Evolutionary conservation across 306 rosid genomes (phyloP).

Genomic region (Glycyrrhiza uralensis): DNA sequence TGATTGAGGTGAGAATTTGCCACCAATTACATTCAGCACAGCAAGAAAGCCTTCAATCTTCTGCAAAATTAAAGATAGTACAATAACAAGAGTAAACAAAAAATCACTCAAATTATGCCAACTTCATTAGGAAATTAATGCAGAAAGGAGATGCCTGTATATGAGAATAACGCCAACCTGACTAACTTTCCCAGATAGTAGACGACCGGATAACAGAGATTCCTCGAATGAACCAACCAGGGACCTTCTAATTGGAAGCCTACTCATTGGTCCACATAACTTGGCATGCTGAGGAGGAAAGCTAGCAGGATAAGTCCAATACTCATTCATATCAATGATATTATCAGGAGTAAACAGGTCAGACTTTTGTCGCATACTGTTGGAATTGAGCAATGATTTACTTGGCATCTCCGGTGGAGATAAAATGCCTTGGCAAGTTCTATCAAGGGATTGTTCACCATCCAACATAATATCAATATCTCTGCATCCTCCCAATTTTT

Average conservation of each 20-base stretch:
- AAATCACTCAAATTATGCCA: slow-evolving; percentile 16
- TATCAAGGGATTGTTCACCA: slow-evolving; percentile 45
- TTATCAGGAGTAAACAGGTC: slow-evolving; percentile 35
- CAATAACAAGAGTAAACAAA: neutral
- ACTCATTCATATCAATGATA: slow-evolving; percentile 29
- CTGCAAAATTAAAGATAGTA: slow-evolving; percentile 38
- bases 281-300: slow-evolving; percentile 40
- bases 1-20: slow-evolving; percentile 65
- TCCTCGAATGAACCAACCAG: slow-evolving; percentile 90
- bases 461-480: slow-evolving; percentile 27
- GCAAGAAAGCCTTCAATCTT: slow-evolving; percentile 88
- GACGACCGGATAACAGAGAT: slow-evolving; percentile 75
- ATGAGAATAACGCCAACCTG: slow-evolving; percentile 46
- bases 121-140: slow-evolving; percentile 14
- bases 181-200: slow-evolving; percentile 50
- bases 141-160: neutral
- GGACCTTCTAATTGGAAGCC: slow-evolving; percentile 56
- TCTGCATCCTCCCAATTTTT: slow-evolving; percentile 23
- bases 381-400: slow-evolving; percentile 31
- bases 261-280: slow-evolving; percentile 31
- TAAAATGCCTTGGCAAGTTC: slow-evolving; percentile 31
- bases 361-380: slow-evolving; percentile 35
- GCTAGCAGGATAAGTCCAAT: slow-evolving; percentile 38
- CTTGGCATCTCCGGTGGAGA: slow-evolving; percentile 30
- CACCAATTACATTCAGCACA: slow-evolving; percentile 68